A percentile compares a stretch with the other conserved stretches of the same genome.
Evolutionary conservation across 768 basidiomycete species (phyloP).

Genomic region (Russula griseocarnosa): DNA sequence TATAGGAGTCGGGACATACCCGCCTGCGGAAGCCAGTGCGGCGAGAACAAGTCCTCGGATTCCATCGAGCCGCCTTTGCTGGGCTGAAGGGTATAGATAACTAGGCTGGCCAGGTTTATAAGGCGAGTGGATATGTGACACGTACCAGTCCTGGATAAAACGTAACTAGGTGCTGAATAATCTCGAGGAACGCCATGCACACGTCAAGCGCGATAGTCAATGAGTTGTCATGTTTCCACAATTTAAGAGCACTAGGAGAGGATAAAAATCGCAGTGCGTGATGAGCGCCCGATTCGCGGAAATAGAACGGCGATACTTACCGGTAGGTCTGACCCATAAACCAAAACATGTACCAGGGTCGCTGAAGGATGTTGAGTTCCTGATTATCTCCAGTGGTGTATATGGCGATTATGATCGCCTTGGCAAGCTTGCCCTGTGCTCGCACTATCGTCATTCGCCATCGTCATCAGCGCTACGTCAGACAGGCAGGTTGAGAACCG

Average conservation of each 20-base stretch:
- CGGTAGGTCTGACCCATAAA: constrained; percentile 63
- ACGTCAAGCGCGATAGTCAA: constrained; percentile 57
- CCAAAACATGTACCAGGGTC: constrained; percentile 68
- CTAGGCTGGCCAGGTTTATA: neutral
- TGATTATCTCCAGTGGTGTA: constrained; percentile 50
- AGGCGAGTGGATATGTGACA: neutral
- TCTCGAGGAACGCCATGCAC: constrained; percentile 51
- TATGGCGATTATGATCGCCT: constrained; percentile 53
- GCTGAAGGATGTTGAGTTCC: constrained; percentile 44
- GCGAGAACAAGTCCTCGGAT: constrained; percentile 16
- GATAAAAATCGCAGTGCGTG: no score
- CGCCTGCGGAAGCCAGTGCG: neutral
- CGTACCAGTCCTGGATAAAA: constrained; percentile 26
- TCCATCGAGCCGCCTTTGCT: constrained; percentile 1
- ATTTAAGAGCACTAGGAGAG: constrained; percentile 42
- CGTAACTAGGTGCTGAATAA: constrained; percentile 30
- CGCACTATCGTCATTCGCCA: constrained; percentile 3
- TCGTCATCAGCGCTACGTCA: neutral
- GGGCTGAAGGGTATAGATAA: neutral
- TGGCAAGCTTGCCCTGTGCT: constrained; percentile 38
- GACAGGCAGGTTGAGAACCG: neutral
- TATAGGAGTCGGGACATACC: constrained; percentile 14
- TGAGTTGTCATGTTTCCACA: constrained; percentile 56
- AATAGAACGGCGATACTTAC: constrained; percentile 32
- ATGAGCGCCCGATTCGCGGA: no score